Conservation (phyloP, 441 rosid species). For the Euphorbia corollata region DNA sequence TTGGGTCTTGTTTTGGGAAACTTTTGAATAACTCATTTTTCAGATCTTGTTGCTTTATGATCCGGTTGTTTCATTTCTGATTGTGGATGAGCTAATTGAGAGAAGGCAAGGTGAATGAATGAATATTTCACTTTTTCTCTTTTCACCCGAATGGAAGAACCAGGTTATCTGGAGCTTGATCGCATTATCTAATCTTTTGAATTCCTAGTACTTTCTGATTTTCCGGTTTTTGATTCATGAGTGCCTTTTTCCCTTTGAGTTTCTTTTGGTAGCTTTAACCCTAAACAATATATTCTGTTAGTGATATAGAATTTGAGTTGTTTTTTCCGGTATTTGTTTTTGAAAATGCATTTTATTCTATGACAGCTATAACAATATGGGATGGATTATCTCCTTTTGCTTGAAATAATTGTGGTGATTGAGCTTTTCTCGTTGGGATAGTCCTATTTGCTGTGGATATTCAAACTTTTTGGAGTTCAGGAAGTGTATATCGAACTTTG, state of each 20-base stretch:
- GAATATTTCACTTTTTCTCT: background rate
- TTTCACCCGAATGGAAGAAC: background rate
- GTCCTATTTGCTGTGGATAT: background rate
- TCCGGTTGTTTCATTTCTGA: conserved; percentile 24
- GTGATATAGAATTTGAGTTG: background rate
- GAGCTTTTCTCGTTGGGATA: background rate
- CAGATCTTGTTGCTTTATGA: conserved; percentile 39
- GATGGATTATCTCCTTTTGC: background rate
- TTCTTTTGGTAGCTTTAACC: background rate
- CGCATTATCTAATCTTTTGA: background rate
- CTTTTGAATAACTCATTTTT: conserved; percentile 21
- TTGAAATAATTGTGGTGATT: background rate
- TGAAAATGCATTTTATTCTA: background rate
- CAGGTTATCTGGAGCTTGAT: background rate
- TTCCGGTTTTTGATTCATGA: background rate
- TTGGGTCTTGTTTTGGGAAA: conserved; percentile 10
- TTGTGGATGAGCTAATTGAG: conserved; percentile 9
- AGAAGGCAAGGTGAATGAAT: conserved; percentile 3
- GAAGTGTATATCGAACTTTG: conserved; percentile 10
- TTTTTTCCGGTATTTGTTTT: background rate
- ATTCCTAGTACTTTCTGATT: background rate
- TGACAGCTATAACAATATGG: background rate
- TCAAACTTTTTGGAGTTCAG: conserved; percentile 1
- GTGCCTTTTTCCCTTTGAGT: background rate
- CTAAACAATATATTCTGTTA: background rate